phyloP scores from a whole-genome alignment of 2,329 filamentous ascomycete genomes.

The Hypoxylon sp. region DNA sequence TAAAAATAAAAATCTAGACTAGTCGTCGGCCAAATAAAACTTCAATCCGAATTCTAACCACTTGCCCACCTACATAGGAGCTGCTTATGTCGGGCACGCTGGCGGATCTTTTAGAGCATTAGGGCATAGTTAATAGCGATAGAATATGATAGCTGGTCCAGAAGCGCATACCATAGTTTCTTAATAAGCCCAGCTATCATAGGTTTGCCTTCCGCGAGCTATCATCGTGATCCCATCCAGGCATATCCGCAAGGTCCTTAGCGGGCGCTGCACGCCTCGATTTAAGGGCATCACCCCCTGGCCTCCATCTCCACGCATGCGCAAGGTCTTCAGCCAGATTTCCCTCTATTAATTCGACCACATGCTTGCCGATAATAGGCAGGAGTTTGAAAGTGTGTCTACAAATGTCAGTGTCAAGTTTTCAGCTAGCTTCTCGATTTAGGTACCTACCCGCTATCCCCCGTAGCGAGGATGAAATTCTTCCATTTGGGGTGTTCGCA shows the following conservation, averaged over 20 bases:
- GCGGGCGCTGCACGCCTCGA: constrained; percentile 59
- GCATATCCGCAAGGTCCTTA: constrained; percentile 63
- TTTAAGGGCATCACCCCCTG: constrained; percentile 61
- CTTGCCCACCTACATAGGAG: not conserved
- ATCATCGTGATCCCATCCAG: constrained; percentile 58
- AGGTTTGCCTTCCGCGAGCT: constrained; percentile 1
- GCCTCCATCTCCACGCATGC: constrained; percentile 62
- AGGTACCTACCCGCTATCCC: constrained; percentile 61
- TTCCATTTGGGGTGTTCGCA: constrained; percentile 60
- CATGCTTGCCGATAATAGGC: constrained; percentile 63
- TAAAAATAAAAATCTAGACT: too few species aligned
- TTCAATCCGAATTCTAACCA: not conserved
- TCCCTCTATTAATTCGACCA: constrained; percentile 62
- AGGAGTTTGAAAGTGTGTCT: constrained; percentile 64
- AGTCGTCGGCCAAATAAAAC: not conserved
- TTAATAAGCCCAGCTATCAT: constrained; percentile 18
- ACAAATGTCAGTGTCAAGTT: constrained; percentile 11
- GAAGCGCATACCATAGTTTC: not conserved
- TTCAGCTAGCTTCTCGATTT: not conserved
- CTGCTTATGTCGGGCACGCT: too few species aligned
- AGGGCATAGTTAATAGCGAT: not conserved
- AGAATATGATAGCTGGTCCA: not conserved
- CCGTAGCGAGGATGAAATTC: constrained; percentile 63
- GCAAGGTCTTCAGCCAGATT: constrained; percentile 58
- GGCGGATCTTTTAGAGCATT: not conserved